Base-by-base conservation (phyloP, 805 yeast genomes). In the Teunomyces funiuensis region DNA sequence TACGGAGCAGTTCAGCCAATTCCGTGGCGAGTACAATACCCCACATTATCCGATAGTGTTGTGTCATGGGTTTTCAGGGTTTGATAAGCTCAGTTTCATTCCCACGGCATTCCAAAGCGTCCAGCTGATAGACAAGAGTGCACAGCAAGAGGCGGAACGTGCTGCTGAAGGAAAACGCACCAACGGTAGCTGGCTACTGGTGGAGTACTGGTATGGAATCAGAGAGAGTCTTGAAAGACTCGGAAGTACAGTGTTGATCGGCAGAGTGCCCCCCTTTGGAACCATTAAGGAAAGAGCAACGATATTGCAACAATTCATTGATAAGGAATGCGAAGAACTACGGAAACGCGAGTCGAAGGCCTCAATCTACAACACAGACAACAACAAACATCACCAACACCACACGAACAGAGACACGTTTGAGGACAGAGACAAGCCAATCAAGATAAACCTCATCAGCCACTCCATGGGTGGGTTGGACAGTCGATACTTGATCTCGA, bases 381-480 rank as follows among this genome's bases (percentile, higher is more conserved):
- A 63, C 27, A 43, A 42, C 7, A 37, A 40, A 2, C 20, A 39
- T 9, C 44, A 19, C 9, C 38, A 29, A 14, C 29, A 43, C 11
- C 33, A 22, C 25, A 22, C 25, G 3, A 22, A 22, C 25, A 22
- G 11, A 4, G 28, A 6, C 30, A 49, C 46, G 40, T 51, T 44
- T 23, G 38, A 45, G 23, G 38, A 41, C 13, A 37, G 34, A 7
- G 47, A 53, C 9, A 55, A 53, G 18, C 60, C 65, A 3, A 47
- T 80, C 15, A 80, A 79, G 44, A 72, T 89, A 11, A 90, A 90
- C 54, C 58, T 89, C 33, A 71, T 89, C 18, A 93, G 93, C 5
- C 97, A 89, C 57, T 88, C 96, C 0, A 88, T 89, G 97, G 97
- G 97, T 4, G 97, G 97, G 0, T 65, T 89, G 22, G 97, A 90